These are phyloP conservation scores for Globisporangium cylindrosporum DNA, from an alignment of 352 stramenopile species.

Conservation along the genomic window DNA sequence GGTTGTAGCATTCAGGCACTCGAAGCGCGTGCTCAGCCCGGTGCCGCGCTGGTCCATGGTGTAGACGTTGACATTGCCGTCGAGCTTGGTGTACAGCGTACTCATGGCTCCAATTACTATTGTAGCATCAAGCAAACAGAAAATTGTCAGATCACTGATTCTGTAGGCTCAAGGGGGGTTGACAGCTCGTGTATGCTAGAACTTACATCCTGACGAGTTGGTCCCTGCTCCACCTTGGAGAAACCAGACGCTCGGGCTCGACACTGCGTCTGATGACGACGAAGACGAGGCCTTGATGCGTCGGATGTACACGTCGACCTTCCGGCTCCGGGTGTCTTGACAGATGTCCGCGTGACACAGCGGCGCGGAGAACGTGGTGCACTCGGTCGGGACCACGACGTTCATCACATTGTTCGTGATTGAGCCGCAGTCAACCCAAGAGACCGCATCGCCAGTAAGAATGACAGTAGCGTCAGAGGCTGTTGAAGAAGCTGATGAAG, in stretches of 20 bases:
- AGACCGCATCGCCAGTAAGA: too few relatives aligned
- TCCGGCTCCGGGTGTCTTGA: slow-evolving; percentile 24
- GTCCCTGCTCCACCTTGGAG: slow-evolving; percentile 42
- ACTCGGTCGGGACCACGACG: slow-evolving; percentile 23
- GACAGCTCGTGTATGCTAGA: not conserved
- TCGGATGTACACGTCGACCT: slow-evolving; percentile 47
- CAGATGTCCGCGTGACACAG: slow-evolving; percentile 41
- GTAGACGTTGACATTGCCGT: slow-evolving; percentile 46
- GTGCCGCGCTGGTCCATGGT: slow-evolving; percentile 46
- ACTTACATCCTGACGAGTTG: slow-evolving; percentile 33
- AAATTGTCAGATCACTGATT: too few relatives aligned
- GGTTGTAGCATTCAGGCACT: slow-evolving; percentile 34
- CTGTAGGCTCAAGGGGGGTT: not conserved
- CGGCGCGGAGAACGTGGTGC: slow-evolving; percentile 31
- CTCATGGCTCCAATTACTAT: slow-evolving; percentile 41
- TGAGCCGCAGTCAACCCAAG: not conserved
- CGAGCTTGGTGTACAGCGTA: slow-evolving; percentile 29
- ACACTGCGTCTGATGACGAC: not conserved
- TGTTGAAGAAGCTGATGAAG: not conserved
- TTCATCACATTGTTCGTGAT: not conserved
- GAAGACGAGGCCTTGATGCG: slow-evolving; percentile 22
- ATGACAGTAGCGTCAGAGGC: too few relatives aligned
- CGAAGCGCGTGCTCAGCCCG: slow-evolving; percentile 29
- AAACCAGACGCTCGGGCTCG: slow-evolving; percentile 38
- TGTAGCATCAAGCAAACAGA: too few relatives aligned